Conservation (phyloP, 192 early-diverging fungal genomes). For the Phlyctochytrium planicorne region DNA sequence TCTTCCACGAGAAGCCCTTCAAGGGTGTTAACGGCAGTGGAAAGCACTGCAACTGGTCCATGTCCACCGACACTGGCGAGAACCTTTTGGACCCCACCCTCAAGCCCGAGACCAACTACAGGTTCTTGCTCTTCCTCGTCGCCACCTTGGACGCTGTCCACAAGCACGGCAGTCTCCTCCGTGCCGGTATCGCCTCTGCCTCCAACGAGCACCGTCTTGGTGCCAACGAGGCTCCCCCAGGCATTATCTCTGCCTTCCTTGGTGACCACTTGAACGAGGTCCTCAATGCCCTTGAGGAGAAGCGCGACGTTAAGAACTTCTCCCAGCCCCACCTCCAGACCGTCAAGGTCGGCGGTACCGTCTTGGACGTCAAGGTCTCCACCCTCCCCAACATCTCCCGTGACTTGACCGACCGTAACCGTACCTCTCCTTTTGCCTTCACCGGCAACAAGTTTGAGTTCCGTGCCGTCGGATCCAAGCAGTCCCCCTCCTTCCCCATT, state of each 20-base stretch:
- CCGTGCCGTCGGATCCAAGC: slow-evolving; percentile 94
- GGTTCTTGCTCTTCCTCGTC: slow-evolving; percentile 94
- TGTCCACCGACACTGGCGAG: slow-evolving; percentile 91
- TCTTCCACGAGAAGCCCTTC: slow-evolving; percentile 99
- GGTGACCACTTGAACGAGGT: slow-evolving; percentile 97
- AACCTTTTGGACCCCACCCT: slow-evolving; percentile 96
- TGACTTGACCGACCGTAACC: slow-evolving; percentile 99
- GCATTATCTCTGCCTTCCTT: slow-evolving; percentile 96
- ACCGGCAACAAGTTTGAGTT: slow-evolving; percentile 99
- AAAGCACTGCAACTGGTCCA: slow-evolving; percentile 99
- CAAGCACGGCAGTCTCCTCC: slow-evolving; percentile 88
- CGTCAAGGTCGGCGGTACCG: slow-evolving; percentile 92
- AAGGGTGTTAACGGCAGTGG: slow-evolving; percentile 98
- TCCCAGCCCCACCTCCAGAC: slow-evolving; percentile 86
- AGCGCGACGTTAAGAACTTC: slow-evolving; percentile 81
- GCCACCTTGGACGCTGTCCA: slow-evolving; percentile 88
- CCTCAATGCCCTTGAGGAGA: slow-evolving; percentile 87
- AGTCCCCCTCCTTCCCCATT: slow-evolving; percentile 95
- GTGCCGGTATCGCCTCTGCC: slow-evolving; percentile 87
- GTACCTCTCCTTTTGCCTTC: slow-evolving; percentile 98
- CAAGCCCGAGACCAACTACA: slow-evolving; percentile 97
- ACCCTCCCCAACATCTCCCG: slow-evolving; percentile 87
- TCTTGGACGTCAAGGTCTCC: slow-evolving; percentile 92
- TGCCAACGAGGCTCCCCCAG: slow-evolving; percentile 97
- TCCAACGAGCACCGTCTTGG: slow-evolving; percentile 99